Percentiles rank a stretch among this genome's conserved stretches.
phyloP scores from a whole-genome alignment of 2,329 filamentous ascomycete genomes.

The Lecanicillium sp. region DNA sequence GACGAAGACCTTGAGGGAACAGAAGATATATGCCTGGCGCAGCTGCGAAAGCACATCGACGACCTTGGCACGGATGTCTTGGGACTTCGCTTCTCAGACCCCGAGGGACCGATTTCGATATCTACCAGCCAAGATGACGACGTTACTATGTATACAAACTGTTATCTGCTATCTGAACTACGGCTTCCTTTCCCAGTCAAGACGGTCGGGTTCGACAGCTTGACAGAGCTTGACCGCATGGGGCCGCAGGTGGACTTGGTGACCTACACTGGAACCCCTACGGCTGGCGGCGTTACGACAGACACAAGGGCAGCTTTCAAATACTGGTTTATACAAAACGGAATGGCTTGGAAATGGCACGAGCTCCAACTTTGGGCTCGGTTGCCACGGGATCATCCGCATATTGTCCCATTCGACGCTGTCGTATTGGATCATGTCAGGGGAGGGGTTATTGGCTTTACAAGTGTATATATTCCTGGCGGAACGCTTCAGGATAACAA shows the following conservation, averaged over 20 bases:
- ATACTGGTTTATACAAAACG: slow-evolving; percentile 26
- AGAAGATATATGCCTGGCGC: slow-evolving; percentile 5
- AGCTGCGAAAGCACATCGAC: slow-evolving; percentile 8
- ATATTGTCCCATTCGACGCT: slow-evolving; percentile 29
- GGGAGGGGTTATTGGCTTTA: slow-evolving; percentile 31
- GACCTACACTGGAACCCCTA: slow-evolving; percentile 16
- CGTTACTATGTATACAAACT: slow-evolving; percentile 21
- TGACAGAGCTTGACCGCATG: slow-evolving; percentile 25
- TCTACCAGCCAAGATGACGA: slow-evolving; percentile 23
- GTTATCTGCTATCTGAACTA: slow-evolving; percentile 9
- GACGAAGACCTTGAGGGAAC: slow-evolving; percentile 7
- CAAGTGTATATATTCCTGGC: slow-evolving; percentile 26
- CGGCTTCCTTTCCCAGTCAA: slow-evolving; percentile 18
- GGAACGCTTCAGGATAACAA: slow-evolving; percentile 25
- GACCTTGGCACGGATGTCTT: slow-evolving; percentile 7
- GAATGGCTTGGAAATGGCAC: slow-evolving; percentile 23
- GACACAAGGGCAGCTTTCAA: slow-evolving; percentile 24
- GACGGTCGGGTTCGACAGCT: slow-evolving; percentile 18
- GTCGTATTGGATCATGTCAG: slow-evolving; percentile 29
- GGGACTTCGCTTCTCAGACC: slow-evolving; percentile 10
- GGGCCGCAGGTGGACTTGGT: slow-evolving; percentile 25
- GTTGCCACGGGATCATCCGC: slow-evolving; percentile 24
- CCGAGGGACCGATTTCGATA: slow-evolving; percentile 14
- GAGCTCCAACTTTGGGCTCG: slow-evolving; percentile 30
- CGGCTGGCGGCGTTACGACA: slow-evolving; percentile 10